phyloP scores from a whole-genome alignment of 228 moss, liverwort and hornwort species.

The Sphagnum magellanicum region DNA sequence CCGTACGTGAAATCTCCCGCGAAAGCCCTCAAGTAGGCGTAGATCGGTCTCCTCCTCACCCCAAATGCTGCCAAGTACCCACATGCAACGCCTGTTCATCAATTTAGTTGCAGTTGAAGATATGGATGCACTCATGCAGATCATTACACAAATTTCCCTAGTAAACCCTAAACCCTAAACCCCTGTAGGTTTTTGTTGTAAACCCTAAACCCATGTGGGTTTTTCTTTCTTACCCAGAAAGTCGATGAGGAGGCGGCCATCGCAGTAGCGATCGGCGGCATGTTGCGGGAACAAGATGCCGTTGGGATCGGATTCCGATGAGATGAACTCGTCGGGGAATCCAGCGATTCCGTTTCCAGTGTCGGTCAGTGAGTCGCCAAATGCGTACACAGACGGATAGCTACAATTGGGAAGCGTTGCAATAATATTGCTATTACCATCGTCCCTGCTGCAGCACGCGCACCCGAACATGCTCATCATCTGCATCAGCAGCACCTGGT shows the following conservation, averaged over 20 bases:
- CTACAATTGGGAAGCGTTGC: slow-evolving; percentile 10
- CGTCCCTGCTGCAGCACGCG: too few relatives aligned
- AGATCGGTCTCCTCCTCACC: slow-evolving; percentile 41
- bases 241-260: slow-evolving; percentile 48
- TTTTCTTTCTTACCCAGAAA: slow-evolving; percentile 15
- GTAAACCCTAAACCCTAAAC: too few relatives aligned
- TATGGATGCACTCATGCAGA: too few relatives aligned
- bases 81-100: too few relatives aligned
- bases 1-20: slow-evolving; percentile 48
- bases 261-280: slow-evolving; percentile 57
- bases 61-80: slow-evolving; percentile 36
- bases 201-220: too few relatives aligned
- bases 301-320: slow-evolving; percentile 31
- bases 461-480: too few relatives aligned
- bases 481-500: too few relatives aligned
- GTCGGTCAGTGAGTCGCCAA: slow-evolving; percentile 48
- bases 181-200: too few relatives aligned
- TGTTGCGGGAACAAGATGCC: slow-evolving; percentile 51
- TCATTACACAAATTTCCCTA: too few relatives aligned
- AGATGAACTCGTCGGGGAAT: slow-evolving; percentile 36
- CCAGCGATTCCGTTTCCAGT: slow-evolving; percentile 47
- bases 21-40: slow-evolving; percentile 41
- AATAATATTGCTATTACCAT: too few relatives aligned
- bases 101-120: too few relatives aligned
- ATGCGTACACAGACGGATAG: slow-evolving; percentile 43